Evolutionary conservation across 139 green algal species (phyloP).

Genomic region (Chlorella vulgaris): DNA sequence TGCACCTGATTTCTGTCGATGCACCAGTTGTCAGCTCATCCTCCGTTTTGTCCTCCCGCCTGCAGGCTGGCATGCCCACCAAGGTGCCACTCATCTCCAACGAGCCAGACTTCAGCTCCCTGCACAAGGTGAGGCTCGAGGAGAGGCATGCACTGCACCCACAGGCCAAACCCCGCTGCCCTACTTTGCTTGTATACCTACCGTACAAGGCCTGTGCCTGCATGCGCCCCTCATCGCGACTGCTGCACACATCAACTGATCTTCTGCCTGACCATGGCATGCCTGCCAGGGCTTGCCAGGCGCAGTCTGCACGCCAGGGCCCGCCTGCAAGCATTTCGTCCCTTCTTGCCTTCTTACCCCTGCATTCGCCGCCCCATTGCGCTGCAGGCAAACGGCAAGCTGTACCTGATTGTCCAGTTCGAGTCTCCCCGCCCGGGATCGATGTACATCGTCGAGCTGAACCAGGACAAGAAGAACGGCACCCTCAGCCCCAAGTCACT

Average conservation of each 20-base stretch:
- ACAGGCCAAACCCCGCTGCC: no score
- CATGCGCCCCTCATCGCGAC: not conserved
- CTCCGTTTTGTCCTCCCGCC: no score
- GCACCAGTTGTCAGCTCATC: no score
- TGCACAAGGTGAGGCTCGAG: conserved; percentile 35
- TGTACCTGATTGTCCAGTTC: conserved; percentile 47
- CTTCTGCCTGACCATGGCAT: not conserved
- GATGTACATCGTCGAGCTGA: conserved; percentile 14
- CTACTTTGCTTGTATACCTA: no score
- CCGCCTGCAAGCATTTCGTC: no score
- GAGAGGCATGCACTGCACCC: no score
- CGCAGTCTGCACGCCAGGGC: no score
- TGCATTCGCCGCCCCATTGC: no score
- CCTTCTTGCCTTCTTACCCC: no score
- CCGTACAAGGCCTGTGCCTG: not conserved
- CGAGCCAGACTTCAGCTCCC: conserved; percentile 46
- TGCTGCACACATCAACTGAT: not conserved
- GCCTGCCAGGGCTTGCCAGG: not conserved
- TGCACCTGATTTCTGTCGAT: not conserved
- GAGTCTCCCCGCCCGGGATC: conserved; percentile 30
- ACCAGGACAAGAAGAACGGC: conserved; percentile 13
- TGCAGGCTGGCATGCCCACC: conserved; percentile 4
- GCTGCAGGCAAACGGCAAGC: conserved; percentile 11
- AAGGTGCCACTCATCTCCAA: conserved; percentile 15
- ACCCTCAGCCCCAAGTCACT: conserved; percentile 3